Base-by-base conservation (phyloP, 306 rosid genomes). In the Inga oerstediana region DNA sequence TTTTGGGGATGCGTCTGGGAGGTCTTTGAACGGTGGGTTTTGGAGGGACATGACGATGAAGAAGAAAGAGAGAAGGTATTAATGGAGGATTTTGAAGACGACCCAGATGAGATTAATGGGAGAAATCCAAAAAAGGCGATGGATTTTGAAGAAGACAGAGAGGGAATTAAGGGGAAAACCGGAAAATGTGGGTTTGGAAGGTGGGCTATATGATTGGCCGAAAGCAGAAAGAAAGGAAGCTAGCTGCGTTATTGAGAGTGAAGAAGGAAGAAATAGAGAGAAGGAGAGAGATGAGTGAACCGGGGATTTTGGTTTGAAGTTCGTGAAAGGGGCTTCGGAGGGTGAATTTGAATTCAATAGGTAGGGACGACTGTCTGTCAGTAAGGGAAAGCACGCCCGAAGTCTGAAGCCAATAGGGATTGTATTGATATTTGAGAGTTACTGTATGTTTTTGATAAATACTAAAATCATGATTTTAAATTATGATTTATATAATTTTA, bases 1-100 rank as follows among this genome's bases (percentile, higher is more conserved):
- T 12, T 86, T 87, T 0, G 94, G 94, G 0, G 94, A 90, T 58
- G 92, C 85, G 62, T 83, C 85, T 2, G 89, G 87, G 62, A 69
- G 88, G 75, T 85, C 81, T 15, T 58, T 86, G 35, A 82, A 87
- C 72, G 89, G 87, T 74, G 87, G 45, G 72, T 79, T 81, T 37
- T 83, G 92, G 49, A 80, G 58, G 35, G 91, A 81, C 49, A 79
- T 82, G 75, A 30, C 22, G 20, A 24, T 39, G 43, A 6, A 39
- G 39, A 37, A 37, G 41, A 39, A 39, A 39, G 86, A 12, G 85
- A 7, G 88, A 83, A 3, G 84, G 92, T 93, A 91, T 90, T 44
- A 72, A 59, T 56, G 85, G 24, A 22, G 72, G 7, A 16, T 34
- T 66, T 59, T n/a, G 89, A 84, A 72, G 17, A 64, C 66, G 69